These are phyloP conservation scores for Dothideomycetes sp. DNA, from an alignment of 2,329 filamentous ascomycete genomes.

Conservation along the genomic window DNA sequence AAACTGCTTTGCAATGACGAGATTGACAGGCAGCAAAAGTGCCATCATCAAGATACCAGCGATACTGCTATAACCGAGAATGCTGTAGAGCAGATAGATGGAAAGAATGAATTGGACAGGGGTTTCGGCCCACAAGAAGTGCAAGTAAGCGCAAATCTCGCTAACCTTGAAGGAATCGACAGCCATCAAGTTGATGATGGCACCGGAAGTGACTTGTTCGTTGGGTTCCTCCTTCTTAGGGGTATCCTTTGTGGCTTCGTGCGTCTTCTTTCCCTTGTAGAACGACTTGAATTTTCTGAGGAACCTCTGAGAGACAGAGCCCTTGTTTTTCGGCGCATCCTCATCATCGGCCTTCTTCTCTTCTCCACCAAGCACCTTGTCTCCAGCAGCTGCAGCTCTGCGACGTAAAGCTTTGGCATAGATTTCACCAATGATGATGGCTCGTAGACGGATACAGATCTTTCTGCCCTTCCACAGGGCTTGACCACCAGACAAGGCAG, in stretches of 20 bases:
- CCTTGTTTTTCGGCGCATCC: slow-evolving; percentile 2
- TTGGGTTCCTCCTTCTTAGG: slow-evolving; percentile 25
- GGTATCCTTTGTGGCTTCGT: slow-evolving; percentile 34
- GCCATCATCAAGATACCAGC: slow-evolving; percentile 88
- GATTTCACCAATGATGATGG: slow-evolving; percentile 94
- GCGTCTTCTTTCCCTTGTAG: slow-evolving; percentile 50
- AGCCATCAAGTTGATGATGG: slow-evolving; percentile 99
- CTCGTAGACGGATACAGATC: slow-evolving; percentile 84
- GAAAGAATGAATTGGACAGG: slow-evolving; percentile 81
- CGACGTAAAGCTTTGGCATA: slow-evolving; percentile 91
- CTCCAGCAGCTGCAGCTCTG: slow-evolving; percentile 70
- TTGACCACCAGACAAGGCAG: slow-evolving; percentile 75
- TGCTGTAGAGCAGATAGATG: slow-evolving; percentile 71
- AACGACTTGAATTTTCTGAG: slow-evolving; percentile 45
- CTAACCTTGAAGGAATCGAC: slow-evolving; percentile 98
- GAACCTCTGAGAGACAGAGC: slow-evolving; percentile 28
- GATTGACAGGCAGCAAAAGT: slow-evolving; percentile 80
- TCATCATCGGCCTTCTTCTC: slow-evolving; percentile 38
- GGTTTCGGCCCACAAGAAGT: slow-evolving; percentile 88
- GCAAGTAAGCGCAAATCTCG: slow-evolving; percentile 87
- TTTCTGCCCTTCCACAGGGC: slow-evolving; percentile 89
- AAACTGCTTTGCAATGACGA: slow-evolving; percentile 79
- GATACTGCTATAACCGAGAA: slow-evolving; percentile 87
- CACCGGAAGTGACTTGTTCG: slow-evolving; percentile 83
- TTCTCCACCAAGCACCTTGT: slow-evolving; percentile 58